Evolutionary conservation across 1,284 basidiomycete genomes (phyloP), one percentile per base, ranked within the genome.

Genomic region (Mrakiaceae sp.): DNA sequence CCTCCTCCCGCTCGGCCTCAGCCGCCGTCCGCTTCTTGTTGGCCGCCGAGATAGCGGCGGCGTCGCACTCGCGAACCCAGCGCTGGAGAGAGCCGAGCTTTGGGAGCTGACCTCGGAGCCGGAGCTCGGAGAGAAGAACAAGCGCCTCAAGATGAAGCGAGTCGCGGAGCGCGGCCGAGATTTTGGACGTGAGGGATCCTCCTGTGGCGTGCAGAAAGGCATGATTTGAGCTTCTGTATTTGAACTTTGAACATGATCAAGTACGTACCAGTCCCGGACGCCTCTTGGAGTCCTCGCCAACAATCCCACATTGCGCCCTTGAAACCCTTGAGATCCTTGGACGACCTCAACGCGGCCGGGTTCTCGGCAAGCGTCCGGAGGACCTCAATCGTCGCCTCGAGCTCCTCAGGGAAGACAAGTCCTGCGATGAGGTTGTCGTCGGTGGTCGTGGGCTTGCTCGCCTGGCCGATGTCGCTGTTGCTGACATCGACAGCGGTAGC

Each of bases 21-120:
- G 14, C 72, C 3, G 43, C 55, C 10, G 39, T 43, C 39, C 39
- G 3, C 48, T 65, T 62, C 53, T 60, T 56, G 44, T n/a, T 11
- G 11, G 40, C 63, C 2, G 76, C 73, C 14, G 74, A 74, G 5
- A 74, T 72, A 2, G 76, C 76, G 6, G 77, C 78, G 0, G 81
- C 81, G 71, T 83, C 82, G 69, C 81, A 82, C 68, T 83, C 82
- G 43, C 82, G 72, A 9, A 82, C 81, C 81, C 82, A 82, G 39
- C 81, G 76, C 69, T 83, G 81, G 7, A 83, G 72, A 3, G 81
- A 78, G 9, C 82, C 82, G n/a, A 83, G 78, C 69, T 82, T 82
- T 10, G 81, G 81, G 4, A 78, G 72, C 11, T 80, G 74, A 8
- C 75, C 72, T 8, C 81, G 78, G 50, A 80, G 77, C 62, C 78